Evolutionary conservation across 1,284 basidiomycete species (phyloP).

Genomic region (Cutaneotrichosporon sp.): DNA sequence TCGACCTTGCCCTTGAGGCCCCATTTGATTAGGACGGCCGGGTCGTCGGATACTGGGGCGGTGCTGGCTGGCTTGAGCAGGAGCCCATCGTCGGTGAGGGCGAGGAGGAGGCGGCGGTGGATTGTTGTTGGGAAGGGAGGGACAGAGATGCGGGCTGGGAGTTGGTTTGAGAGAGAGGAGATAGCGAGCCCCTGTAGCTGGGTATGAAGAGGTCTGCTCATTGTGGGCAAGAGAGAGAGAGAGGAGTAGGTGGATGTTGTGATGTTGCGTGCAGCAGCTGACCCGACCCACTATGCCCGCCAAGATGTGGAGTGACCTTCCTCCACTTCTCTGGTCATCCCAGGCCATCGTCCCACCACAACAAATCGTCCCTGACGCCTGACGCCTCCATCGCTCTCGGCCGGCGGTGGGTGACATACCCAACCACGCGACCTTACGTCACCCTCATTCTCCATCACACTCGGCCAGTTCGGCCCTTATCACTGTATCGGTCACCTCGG

Average conservation of each 20-base stretch:
- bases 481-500: not conserved
- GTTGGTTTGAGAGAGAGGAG: conserved; percentile 20
- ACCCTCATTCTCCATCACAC: too few relatives aligned
- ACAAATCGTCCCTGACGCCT: not conserved
- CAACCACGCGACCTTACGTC: not conserved
- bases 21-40: conserved; percentile 39
- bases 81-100: conserved; percentile 34
- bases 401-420: too few relatives aligned
- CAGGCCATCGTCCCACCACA: not conserved
- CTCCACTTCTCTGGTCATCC: too few relatives aligned
- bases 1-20: conserved; percentile 45
- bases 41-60: conserved; percentile 7
- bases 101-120: conserved; percentile 38
- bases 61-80: conserved; percentile 29
- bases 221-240: not conserved
- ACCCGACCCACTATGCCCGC: too few relatives aligned
- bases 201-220: not conserved
- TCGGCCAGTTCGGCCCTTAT: not conserved
- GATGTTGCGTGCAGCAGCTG: not conserved
- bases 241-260: not conserved
- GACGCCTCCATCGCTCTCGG: too few relatives aligned
- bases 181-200: not conserved
- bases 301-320: not conserved
- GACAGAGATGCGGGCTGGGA: conserved; percentile 46
- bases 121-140: conserved; percentile 48